Evolutionary conservation across 345 rosid genomes (phyloP).

Genomic region (Diplotaxis tenuifolia): DNA sequence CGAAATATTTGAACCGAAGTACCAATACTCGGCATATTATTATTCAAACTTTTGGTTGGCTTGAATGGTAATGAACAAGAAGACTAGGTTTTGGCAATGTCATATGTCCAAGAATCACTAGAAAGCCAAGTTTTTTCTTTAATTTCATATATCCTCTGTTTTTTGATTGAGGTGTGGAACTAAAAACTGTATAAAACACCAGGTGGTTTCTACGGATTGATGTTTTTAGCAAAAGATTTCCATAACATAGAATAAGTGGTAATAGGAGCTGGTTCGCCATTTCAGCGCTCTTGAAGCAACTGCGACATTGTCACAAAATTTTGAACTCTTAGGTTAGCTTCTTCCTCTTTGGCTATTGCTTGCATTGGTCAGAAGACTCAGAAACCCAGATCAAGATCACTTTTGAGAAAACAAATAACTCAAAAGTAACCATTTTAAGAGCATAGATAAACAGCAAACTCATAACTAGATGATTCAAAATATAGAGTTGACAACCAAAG

Average conservation of each 20-base stretch:
- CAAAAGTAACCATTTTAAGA: background rate
- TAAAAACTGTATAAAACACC: background rate
- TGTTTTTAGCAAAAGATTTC: conserved; percentile 68
- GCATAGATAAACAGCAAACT: background rate
- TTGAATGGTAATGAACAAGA: background rate
- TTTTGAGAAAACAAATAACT: no score
- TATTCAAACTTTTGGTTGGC: no score
- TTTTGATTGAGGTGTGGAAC: background rate
- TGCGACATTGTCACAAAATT: no score
- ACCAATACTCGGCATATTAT: no score
- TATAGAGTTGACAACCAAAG: conserved; percentile 17
- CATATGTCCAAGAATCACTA: background rate
- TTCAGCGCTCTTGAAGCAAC: no score
- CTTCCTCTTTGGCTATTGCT: no score
- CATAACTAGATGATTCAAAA: conserved; percentile 22
- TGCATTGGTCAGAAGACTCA: no score
- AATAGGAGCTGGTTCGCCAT: no score
- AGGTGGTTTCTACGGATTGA: conserved; percentile 90
- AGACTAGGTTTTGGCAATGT: background rate
- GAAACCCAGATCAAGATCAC: no score
- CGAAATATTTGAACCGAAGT: no score
- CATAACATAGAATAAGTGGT: conserved; percentile 57
- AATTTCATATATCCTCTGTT: background rate
- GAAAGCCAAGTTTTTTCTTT: background rate
- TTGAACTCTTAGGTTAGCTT: no score